Evolutionary conservation across 73 alveolate genomes (phyloP).

Genomic region (Effrenium voratum): DNA sequence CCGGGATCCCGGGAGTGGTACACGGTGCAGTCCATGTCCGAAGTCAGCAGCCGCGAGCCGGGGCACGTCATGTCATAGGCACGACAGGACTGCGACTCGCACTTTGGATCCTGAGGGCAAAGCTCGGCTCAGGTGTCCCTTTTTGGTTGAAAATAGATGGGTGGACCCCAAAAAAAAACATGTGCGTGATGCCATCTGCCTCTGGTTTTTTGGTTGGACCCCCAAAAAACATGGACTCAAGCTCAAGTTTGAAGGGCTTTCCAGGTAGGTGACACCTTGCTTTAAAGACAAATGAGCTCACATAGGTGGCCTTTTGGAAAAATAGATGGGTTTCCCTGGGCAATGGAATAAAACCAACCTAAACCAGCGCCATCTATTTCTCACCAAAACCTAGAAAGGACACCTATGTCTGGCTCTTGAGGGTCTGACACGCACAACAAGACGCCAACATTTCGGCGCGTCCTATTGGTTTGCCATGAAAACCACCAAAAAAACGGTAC

Average conservation of each 20-base stretch:
- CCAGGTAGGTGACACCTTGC: background rate
- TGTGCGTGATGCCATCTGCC: background rate
- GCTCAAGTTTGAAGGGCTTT: background rate
- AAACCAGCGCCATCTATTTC: background rate
- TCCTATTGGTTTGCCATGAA: too few relatives aligned
- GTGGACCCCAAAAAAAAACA: too few relatives aligned
- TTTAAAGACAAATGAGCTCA: background rate
- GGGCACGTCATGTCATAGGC: constrained; percentile 79
- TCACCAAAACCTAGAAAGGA: background rate
- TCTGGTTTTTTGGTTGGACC: background rate
- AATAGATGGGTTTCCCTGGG: background rate
- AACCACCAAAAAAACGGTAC: too few relatives aligned
- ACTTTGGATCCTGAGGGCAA: background rate
- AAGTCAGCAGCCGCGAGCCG: constrained; percentile 58
- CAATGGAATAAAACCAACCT: background rate
- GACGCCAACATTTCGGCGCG: background rate
- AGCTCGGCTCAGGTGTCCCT: background rate
- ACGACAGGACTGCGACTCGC: background rate
- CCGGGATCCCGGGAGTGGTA: constrained; percentile 86
- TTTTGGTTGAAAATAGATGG: background rate
- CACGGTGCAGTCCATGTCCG: constrained; percentile 91
- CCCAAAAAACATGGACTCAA: background rate
- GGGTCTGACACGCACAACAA: background rate
- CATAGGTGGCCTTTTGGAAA: too few relatives aligned
- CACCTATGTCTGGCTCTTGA: background rate